Base-by-base conservation (phyloP, 1,139 yeast genomes). In the Nematodospora anomalae region DNA sequence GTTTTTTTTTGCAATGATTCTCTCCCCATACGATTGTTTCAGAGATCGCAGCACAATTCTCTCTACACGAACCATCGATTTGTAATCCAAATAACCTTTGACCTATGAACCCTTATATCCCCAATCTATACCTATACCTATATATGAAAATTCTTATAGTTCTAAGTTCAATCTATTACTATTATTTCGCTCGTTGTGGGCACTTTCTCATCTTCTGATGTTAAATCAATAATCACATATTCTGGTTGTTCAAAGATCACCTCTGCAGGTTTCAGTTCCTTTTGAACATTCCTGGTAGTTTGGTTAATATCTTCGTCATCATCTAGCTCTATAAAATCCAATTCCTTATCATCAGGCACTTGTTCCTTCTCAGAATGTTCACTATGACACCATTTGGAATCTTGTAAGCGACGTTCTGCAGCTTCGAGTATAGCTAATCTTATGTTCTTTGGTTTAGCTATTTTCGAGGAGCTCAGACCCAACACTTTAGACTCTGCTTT, bases 351-450 rank as follows among this genome's bases (percentile, higher is more conserved):
- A 4, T 51, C 53, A 2, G 65, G 66, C 28, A 51, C 60, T 16
- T 60, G 58, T 16, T 47, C 54, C 7, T 45, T 45, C n/a, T 41
- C 46, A 7, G 45, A 47, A 10, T 42, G 44, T 16, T 43, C 53
- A 16, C 45, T 37, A 28, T 45, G 52, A 45, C 92, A 84, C 74
- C 80, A 73, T 45, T 75, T 75, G 4, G 73, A 60, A 51, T 83
- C 92, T 13, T 60, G 53, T 6, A 69, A 55, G 38, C 96, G 62
- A 44, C 84, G 60, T 43, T 81, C 80, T 0, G 94, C 86, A 1
- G 96, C 95, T 39, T 68, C 71, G 4, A 80, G 63, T 32, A 82
- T 77, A 47, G 80, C 61, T 26, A 70, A 76, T 33, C 78, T 61
- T 33, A 74, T 43, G 4, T 69, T 58, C 14, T 51, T 46, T 30